Base-by-base conservation (phyloP, 73 alveolate genomes). In the Paramecium biaurelia region DNA sequence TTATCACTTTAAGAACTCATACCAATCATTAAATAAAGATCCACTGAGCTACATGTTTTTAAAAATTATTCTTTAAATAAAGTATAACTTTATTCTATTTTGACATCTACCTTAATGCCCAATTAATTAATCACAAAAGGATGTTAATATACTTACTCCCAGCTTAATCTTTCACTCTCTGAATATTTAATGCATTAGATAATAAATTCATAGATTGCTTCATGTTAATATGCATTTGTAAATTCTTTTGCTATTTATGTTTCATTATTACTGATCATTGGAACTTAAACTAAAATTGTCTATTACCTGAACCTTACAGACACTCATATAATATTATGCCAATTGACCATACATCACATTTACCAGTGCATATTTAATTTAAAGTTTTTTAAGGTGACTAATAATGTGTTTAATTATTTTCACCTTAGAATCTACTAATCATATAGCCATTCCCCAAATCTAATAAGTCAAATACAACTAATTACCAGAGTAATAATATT, bases 321-420 rank as follows among this genome's bases (percentile, higher is more conserved):
- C 70, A 57, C 37, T 92, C 93, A 92, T 85, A 92, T 11, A 72
- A 49, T 14, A 92, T 88, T 2, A 92, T 20, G 11, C 95, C 95
- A 34, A 92, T 63, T 5, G 92, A 70, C 95, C 95, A 92, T 20
- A 92, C 89, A 87, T 92, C 95, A 32, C 93, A 79, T 59, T 79
- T 85, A 20, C 85, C n/a, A 24, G 92, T 72, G 14, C 41, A 86
- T 2, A 63, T 32, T 63, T 63, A 24, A 63, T 63, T 63, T 10
- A 32, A 20, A 23, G 45, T 30, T 7, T 26, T 63, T 26, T 63
- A 24, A 15, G 84, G 84, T 7, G 84, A 63, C 15, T 30, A 26
- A 24, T 63, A 63, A 30, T 1, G 1, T 4, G 84, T 63, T 26
- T 30, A 14, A n/a, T 0, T 14, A 32, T 26, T 30, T 32, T 63